Evolutionary conservation across 2,329 filamentous ascomycete species (phyloP).

Genomic region (Pyrenophora tritici-repentis): DNA sequence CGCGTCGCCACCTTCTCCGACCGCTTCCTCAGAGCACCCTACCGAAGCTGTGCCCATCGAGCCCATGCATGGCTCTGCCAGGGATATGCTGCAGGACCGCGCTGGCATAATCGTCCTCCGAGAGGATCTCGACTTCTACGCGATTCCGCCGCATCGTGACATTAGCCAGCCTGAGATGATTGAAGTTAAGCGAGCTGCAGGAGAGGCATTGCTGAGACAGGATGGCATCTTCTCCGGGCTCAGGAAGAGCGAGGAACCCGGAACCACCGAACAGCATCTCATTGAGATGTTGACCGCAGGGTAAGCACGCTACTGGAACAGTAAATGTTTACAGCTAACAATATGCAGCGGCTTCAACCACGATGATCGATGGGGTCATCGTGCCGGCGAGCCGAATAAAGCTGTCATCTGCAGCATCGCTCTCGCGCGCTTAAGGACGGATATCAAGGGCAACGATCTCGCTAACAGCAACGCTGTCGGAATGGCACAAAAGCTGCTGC

Average conservation of each 20-base stretch:
- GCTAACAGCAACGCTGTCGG: slow-evolving; percentile 79
- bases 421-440: slow-evolving; percentile 87
- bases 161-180: slow-evolving; percentile 92
- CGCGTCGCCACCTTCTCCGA: slow-evolving; percentile 68
- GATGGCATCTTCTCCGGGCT: slow-evolving; percentile 95
- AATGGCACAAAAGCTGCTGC: slow-evolving; percentile 96
- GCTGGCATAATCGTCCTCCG: slow-evolving; percentile 96
- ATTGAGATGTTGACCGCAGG: slow-evolving; percentile 99
- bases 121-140: slow-evolving; percentile 97
- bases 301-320: slow-evolving; percentile 58
- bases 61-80: slow-evolving; percentile 69
- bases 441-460: slow-evolving; percentile 78
- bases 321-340: slow-evolving; percentile 8
- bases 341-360: slow-evolving; percentile 85
- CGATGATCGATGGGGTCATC: slow-evolving; percentile 93
- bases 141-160: slow-evolving; percentile 82
- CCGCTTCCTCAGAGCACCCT: slow-evolving; percentile 49
- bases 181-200: slow-evolving; percentile 90
- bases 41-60: slow-evolving; percentile 69
- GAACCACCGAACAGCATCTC: slow-evolving; percentile 95
- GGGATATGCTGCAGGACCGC: slow-evolving; percentile 81
- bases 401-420: slow-evolving; percentile 97
- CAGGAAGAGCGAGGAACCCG: slow-evolving; percentile 91
- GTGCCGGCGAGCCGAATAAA: slow-evolving; percentile 97
- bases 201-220: slow-evolving; percentile 82